Conservation (phyloP, 805 yeast genomes). For the Kluyveromyces dobzhanskii region DNA sequence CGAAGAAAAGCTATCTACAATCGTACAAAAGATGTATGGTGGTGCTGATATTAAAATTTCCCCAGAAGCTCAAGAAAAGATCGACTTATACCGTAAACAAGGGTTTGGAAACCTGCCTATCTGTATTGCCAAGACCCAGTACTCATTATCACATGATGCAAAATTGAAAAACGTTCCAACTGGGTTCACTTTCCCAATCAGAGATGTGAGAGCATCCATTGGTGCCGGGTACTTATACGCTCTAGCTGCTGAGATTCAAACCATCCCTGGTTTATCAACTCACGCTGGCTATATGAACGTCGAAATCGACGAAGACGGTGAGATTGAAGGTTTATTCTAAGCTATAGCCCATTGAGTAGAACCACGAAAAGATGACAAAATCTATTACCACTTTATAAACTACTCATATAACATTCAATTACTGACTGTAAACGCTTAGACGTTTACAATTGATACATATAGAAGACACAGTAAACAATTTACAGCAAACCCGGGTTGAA, state of each 20-base stretch:
- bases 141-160: constrained; percentile 92
- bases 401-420: too few species aligned
- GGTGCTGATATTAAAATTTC: constrained; percentile 77
- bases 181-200: constrained; percentile 87
- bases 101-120: constrained; percentile 89
- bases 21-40: constrained; percentile 88
- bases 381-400: too few species aligned
- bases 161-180: constrained; percentile 89
- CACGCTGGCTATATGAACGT: constrained; percentile 96
- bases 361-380: too few species aligned
- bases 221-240: constrained; percentile 98
- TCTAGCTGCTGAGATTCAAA: constrained; percentile 92
- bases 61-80: constrained; percentile 72
- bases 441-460: too few species aligned
- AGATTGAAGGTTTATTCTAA: constrained; percentile 86
- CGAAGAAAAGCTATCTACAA: constrained; percentile 68
- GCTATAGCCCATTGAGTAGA: too few species aligned
- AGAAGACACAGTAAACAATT: too few species aligned
- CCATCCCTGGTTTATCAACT: constrained; percentile 95
- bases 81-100: constrained; percentile 73
- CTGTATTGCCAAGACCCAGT: constrained; percentile 96
- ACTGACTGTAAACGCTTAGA: too few species aligned
- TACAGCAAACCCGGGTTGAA: too few species aligned
- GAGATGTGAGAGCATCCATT: constrained; percentile 87
- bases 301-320: constrained; percentile 83